These are phyloP conservation scores for Rhizopogon roseolus DNA, from an alignment of 768 basidiomycete species.

Conservation along the genomic window DNA sequence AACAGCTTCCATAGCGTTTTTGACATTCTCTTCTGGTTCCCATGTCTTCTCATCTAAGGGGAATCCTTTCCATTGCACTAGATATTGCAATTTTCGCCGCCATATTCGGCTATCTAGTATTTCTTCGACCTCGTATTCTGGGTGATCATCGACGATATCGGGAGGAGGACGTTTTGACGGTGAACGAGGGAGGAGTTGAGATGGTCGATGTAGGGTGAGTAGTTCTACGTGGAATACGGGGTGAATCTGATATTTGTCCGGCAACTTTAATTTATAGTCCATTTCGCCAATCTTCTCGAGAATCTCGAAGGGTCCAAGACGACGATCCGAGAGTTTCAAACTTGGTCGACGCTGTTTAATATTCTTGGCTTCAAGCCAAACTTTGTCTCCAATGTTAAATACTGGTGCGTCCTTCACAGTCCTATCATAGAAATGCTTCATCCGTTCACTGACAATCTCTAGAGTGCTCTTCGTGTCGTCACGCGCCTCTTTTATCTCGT, in stretches of 20 bases:
- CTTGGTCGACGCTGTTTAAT: slow-evolving; percentile 11
- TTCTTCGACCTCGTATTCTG: background rate
- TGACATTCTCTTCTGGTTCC: no score
- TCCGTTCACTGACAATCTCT: slow-evolving; percentile 14
- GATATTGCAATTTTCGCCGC: background rate
- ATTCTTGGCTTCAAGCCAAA: slow-evolving; percentile 18
- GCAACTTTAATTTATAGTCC: no score
- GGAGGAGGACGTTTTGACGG: no score
- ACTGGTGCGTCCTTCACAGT: background rate
- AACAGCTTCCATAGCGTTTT: no score
- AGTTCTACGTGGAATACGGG: background rate
- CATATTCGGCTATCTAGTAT: background rate
- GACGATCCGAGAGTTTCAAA: slow-evolving; percentile 17
- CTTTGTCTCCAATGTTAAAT: slow-evolving; percentile 17
- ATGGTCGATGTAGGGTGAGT: background rate
- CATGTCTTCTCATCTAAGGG: no score
- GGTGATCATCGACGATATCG: no score
- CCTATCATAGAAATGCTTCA: slow-evolving; percentile 18
- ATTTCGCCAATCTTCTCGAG: slow-evolving; percentile 8
- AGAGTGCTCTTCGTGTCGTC: background rate
- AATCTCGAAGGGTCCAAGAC: slow-evolving; percentile 18
- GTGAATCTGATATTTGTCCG: background rate
- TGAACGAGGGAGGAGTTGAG: background rate
- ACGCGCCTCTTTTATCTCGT: slow-evolving; percentile 11
- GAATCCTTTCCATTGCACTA: background rate